Percentiles rank a stretch among this genome's conserved stretches.
phyloP scores from a whole-genome alignment of 2,329 filamentous ascomycete species.

The Berkeleyomyces rouxiae region DNA sequence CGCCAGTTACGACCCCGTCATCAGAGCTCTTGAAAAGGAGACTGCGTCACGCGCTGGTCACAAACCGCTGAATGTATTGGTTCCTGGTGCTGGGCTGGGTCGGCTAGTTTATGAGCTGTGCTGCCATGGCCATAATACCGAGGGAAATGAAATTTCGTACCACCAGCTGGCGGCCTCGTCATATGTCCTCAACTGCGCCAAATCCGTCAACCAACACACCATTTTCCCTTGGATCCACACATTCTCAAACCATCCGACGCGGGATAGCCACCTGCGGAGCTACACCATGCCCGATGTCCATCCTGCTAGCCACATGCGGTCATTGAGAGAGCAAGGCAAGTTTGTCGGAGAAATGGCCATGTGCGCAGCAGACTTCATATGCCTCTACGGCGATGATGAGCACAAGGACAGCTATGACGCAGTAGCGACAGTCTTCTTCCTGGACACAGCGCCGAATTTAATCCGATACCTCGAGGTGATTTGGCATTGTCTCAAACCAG shows the following conservation, averaged over 20 bases:
- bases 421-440: slow-evolving; percentile 83
- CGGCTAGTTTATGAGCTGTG: slow-evolving; percentile 80
- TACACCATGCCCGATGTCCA: slow-evolving; percentile 71
- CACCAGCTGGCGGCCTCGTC: slow-evolving; percentile 82
- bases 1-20: slow-evolving; percentile 60
- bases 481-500: slow-evolving; percentile 54
- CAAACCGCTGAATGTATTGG: slow-evolving; percentile 48
- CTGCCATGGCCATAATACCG: slow-evolving; percentile 51
- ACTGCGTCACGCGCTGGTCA: slow-evolving; percentile 16
- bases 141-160: slow-evolving; percentile 94
- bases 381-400: slow-evolving; percentile 54
- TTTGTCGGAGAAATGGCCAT: slow-evolving; percentile 62
- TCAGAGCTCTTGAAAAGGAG: slow-evolving; percentile 44
- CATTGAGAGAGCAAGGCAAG: slow-evolving; percentile 3
- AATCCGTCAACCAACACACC: slow-evolving; percentile 43
- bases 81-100: slow-evolving; percentile 80
- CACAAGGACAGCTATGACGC: slow-evolving; percentile 55
- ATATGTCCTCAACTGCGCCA: slow-evolving; percentile 55
- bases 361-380: slow-evolving; percentile 82
- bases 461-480: slow-evolving; percentile 82
- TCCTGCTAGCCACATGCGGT: slow-evolving; percentile 38
- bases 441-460: slow-evolving; percentile 89
- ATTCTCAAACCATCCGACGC: slow-evolving; percentile 69
- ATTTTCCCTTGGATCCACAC: slow-evolving; percentile 75
- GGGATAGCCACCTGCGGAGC: slow-evolving; percentile 56